These are phyloP conservation scores for Alternaria arborescens DNA, from an alignment of 2,329 filamentous ascomycete genomes.

Conservation along the genomic window DNA sequence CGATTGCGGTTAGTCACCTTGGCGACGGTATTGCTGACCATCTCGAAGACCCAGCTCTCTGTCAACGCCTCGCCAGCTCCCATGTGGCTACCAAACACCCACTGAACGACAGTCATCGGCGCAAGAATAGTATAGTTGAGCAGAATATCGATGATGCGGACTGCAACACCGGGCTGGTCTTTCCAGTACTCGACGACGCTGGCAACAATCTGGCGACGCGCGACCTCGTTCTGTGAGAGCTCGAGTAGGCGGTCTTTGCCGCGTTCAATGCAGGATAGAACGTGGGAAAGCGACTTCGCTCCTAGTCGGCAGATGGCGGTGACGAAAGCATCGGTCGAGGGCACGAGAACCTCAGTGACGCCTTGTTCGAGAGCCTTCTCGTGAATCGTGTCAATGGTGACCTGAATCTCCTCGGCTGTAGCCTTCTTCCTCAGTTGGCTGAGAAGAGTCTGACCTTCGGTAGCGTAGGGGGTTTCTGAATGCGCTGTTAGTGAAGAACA, in stretches of 20 bases:
- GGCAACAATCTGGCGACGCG: slow-evolving; percentile 86
- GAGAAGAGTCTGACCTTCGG: slow-evolving; percentile 84
- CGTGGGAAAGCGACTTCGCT: slow-evolving; percentile 94
- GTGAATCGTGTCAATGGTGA: slow-evolving; percentile 81
- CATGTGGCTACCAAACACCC: slow-evolving; percentile 77
- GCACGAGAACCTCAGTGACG: slow-evolving; percentile 76
- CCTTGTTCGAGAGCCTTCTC: slow-evolving; percentile 75
- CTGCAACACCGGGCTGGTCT: slow-evolving; percentile 87
- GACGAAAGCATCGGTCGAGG: slow-evolving; percentile 92
- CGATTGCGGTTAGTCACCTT: slow-evolving; percentile 90
- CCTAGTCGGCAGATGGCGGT: slow-evolving; percentile 93
- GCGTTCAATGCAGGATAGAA: slow-evolving; percentile 93
- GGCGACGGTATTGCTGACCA: slow-evolving; percentile 84
- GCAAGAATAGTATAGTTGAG: slow-evolving; percentile 96
- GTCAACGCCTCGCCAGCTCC: slow-evolving; percentile 73
- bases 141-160: slow-evolving; percentile 94
- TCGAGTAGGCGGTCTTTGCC: slow-evolving; percentile 88
- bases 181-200: slow-evolving; percentile 94
- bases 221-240: slow-evolving; percentile 75
- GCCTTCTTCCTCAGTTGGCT: slow-evolving; percentile 84
- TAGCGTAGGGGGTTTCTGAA: slow-evolving; percentile 78
- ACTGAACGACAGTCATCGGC: slow-evolving; percentile 84
- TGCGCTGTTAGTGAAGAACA: slow-evolving; percentile 5
- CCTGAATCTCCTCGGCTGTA: slow-evolving; percentile 84
- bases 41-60: slow-evolving; percentile 83